phyloP scores from a whole-genome alignment of 2,329 filamentous ascomycete species.

The Lasiodiplodia hormozganensis region DNA sequence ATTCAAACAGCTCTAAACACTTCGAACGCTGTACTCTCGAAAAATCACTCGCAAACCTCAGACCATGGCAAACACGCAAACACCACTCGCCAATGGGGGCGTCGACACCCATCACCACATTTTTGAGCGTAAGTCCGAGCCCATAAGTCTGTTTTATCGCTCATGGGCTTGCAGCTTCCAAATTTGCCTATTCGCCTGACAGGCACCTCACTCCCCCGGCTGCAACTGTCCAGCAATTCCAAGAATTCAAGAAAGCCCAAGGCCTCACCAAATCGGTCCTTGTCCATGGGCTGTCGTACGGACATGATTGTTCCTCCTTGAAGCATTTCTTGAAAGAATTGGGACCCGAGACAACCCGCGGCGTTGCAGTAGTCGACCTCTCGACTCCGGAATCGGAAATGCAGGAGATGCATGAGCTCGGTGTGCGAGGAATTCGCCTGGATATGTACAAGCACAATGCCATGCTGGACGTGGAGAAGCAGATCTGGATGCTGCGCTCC shows the following conservation, averaged over 20 bases:
- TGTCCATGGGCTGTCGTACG: conserved; percentile 48
- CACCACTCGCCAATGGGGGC: conserved; percentile 30
- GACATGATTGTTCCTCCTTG: conserved; percentile 45
- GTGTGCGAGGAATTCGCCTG: conserved; percentile 46
- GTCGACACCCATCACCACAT: conserved; percentile 32
- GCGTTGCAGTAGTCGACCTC: conserved; percentile 43
- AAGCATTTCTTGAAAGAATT: conserved; percentile 42
- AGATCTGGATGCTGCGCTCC: conserved; percentile 41
- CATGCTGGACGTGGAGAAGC: conserved; percentile 46
- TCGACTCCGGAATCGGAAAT: conserved; percentile 35
- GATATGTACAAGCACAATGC: conserved; percentile 47
- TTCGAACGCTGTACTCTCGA: too few relatives aligned
- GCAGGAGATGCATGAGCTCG: conserved; percentile 36
- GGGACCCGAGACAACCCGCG: conserved; percentile 36
- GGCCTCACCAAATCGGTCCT: conserved; percentile 47
- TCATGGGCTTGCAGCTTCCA: conserved; percentile 6
- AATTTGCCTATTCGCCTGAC: conserved; percentile 37
- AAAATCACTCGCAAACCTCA: neutral
- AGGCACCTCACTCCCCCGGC: conserved; percentile 41
- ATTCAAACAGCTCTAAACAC: too few relatives aligned
- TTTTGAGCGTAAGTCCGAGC: conserved; percentile 29
- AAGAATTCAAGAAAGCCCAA: conserved; percentile 35
- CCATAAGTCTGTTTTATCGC: neutral
- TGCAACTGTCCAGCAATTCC: conserved; percentile 38
- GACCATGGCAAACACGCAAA: neutral